Conservation (phyloP, 23 red algal species). For the Chondrus crispus region DNA sequence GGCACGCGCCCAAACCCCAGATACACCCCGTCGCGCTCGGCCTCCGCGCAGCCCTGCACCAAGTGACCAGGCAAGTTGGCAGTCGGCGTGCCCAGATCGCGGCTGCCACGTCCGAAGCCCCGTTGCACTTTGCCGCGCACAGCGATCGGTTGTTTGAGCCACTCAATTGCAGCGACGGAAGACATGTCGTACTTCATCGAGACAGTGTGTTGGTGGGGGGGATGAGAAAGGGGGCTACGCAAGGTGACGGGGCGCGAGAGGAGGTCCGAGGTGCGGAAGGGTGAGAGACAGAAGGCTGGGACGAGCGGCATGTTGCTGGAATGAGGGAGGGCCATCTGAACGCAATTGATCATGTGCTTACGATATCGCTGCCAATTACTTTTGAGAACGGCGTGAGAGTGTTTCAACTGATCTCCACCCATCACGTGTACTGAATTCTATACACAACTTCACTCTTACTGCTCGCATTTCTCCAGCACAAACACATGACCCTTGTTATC, state of each 20-base stretch:
- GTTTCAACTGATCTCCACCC: no score
- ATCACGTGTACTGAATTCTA: no score
- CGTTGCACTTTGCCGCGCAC: slow-evolving; percentile 48
- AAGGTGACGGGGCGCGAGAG: not conserved
- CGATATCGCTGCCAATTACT: no score
- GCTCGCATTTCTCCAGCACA: slow-evolving; percentile 47
- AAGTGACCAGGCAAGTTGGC: slow-evolving; percentile 70
- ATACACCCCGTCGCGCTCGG: slow-evolving; percentile 75
- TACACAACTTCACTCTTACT: no score
- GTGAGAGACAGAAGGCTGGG: not conserved
- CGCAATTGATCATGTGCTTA: not conserved
- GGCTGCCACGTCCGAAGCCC: slow-evolving; percentile 80
- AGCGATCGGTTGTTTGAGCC: slow-evolving; percentile 48
- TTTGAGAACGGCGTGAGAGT: no score
- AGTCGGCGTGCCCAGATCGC: slow-evolving; percentile 75
- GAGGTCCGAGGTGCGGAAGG: not conserved
- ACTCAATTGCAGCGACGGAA: slow-evolving; percentile 37
- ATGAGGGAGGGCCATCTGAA: not conserved
- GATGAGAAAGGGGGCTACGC: no score
- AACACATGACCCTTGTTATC: slow-evolving; percentile 69
- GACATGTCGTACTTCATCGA: slow-evolving; percentile 5
- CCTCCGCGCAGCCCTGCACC: not conserved
- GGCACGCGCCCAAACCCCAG: slow-evolving; percentile 74
- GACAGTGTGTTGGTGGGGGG: no score
- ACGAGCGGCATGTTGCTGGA: not conserved